Evolutionary conservation across 2,329 filamentous ascomycete genomes (phyloP).

Genomic region (Volutella citrinella): DNA sequence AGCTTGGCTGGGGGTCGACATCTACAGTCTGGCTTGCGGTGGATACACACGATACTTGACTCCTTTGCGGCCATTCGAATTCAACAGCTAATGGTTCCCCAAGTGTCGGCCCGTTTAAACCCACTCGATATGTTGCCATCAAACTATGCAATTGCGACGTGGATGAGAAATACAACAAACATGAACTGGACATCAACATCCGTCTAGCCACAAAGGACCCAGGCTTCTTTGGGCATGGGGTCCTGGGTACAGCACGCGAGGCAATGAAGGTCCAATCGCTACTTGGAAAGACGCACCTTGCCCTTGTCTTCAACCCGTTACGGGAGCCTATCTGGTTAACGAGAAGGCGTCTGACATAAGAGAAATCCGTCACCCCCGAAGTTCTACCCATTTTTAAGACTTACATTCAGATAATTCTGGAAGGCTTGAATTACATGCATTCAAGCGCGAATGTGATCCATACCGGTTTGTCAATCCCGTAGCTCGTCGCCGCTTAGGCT

Average conservation of each 20-base stretch:
- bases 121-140: conserved; percentile 18
- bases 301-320: conserved; percentile 35
- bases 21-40: conserved; percentile 38
- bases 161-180: conserved; percentile 16
- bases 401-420: conserved; percentile 32
- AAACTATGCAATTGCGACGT: conserved; percentile 21
- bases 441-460: conserved; percentile 41
- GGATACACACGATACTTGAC: conserved; percentile 6
- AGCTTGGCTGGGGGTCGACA: conserved; percentile 34
- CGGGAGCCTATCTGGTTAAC: conserved; percentile 38
- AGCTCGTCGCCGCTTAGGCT: background rate
- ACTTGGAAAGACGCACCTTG: no score
- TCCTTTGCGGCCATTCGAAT: no score
- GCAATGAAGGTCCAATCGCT: no score
- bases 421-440: conserved; percentile 40
- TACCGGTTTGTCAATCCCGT: conserved; percentile 30
- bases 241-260: conserved; percentile 27
- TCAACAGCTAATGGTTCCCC: no score
- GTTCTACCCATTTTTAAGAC: conserved; percentile 30
- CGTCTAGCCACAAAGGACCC: conserved; percentile 4
- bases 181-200: conserved; percentile 15
- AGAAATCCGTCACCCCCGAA: conserved; percentile 11
- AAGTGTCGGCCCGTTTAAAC: no score
- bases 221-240: conserved; percentile 26
- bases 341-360: conserved; percentile 32